Evolutionary conservation across 2,329 filamentous ascomycete genomes (phyloP), one percentile per base, ranked within the genome.

Genomic region (Clonostachys byssicola): DNA sequence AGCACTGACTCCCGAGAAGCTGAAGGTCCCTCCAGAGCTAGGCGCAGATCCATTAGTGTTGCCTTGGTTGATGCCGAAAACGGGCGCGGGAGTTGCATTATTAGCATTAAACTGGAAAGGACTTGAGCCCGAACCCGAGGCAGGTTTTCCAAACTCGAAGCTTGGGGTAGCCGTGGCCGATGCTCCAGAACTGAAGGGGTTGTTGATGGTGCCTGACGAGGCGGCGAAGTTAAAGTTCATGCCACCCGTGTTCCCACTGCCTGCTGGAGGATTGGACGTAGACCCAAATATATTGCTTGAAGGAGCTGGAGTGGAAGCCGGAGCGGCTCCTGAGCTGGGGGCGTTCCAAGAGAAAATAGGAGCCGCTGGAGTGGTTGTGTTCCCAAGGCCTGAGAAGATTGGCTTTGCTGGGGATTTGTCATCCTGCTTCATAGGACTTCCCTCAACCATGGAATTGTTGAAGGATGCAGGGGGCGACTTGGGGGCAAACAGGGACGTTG

Each of bases 361-460:
- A 5, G 67, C 49, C 14, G 62, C 49, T 30, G 23, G 23, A 2
- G 58, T 49, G 30, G 53, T 41, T 3, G 52, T 52, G 10, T 54
- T 51, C 39, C 45, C 56, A 34, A 49, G 57, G n/a, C 60, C 59
- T 38, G 52, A 54, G 42, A 63, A 63, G 2, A 56, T 47, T 48
- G 61, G 67, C 60, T 70, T 70, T 9, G 62, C 64, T 12, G 65
- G 63, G 4, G 67, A 67, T 7, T 62, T 58, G 6, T 59, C 63
- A 48, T 72, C 67, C 48, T 75, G 66, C 51, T 73, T 72, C 56
- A 75, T 68, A 14, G 66, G 66, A 45, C 68, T 71, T 34, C 66
- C 66, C 43, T 61, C 65, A 53, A 77, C 74, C 50, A 66, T 48
- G 17, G 62, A 56, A 46, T 49, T 54, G 6, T 56, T 45, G 36